phyloP scores from a whole-genome alignment of 202 grass and related monocot genomes.

The Zoysia matrella region DNA sequence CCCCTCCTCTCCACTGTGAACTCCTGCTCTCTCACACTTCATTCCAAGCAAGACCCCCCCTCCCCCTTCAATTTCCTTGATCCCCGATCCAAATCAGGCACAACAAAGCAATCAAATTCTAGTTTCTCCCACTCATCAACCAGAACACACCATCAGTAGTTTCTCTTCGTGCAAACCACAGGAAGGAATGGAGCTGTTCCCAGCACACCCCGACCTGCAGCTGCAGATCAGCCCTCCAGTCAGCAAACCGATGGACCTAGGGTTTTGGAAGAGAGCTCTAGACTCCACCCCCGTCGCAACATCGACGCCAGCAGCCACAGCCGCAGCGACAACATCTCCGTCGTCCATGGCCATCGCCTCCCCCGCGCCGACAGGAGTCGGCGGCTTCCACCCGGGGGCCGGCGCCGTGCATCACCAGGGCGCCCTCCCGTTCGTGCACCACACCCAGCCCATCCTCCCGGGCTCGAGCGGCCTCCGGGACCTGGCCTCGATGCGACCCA shows the following conservation, averaged over 20 bases:
- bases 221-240: conserved; percentile 73
- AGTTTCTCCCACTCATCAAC: background rate
- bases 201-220: conserved; percentile 81
- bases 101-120: background rate
- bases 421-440: conserved; percentile 51
- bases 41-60: conserved; percentile 27
- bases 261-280: conserved; percentile 83
- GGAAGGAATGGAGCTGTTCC: conserved; percentile 82
- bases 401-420: conserved; percentile 3
- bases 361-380: background rate
- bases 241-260: conserved; percentile 70
- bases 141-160: too few species aligned
- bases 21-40: conserved; percentile 14
- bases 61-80: conserved; percentile 28
- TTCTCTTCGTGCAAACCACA: conserved; percentile 5
- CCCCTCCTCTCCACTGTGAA: conserved; percentile 4
- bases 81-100: conserved; percentile 25
- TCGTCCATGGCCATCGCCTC: conserved; percentile 25
- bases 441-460: conserved; percentile 63
- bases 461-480: conserved; percentile 54
- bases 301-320: background rate
- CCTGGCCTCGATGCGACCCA: conserved; percentile 59
- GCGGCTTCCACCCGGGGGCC: conserved; percentile 41
- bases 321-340: background rate
- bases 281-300: conserved; percentile 26